These are phyloP conservation scores for Nicotiana paniculata DNA, from an alignment of 257 asterid genomes.

Conservation along the genomic window DNA sequence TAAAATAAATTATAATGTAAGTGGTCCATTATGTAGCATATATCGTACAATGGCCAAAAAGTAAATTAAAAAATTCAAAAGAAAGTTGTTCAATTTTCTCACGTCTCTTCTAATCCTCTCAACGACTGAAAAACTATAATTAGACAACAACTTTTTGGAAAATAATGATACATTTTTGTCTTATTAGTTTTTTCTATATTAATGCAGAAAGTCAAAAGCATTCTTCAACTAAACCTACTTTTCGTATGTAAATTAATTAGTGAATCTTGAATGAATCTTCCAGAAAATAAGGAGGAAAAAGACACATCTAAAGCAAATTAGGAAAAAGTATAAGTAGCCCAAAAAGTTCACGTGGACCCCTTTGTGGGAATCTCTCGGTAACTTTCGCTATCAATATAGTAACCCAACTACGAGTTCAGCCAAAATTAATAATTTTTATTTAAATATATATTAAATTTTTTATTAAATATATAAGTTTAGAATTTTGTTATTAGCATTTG, in stretches of 20 bases:
- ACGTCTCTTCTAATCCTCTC: no score
- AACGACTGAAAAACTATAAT: no score
- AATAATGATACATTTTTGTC: background rate
- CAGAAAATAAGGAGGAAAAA: background rate
- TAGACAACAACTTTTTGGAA: background rate
- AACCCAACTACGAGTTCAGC: no score
- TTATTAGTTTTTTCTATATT: background rate
- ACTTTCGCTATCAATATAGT: background rate
- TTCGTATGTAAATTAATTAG: background rate
- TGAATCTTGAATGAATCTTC: conserved; percentile 2
- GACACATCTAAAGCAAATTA: background rate
- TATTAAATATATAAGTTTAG: no score
- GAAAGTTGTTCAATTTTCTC: no score
- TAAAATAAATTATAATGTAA: no score
- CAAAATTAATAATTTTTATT: no score
- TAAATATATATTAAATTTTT: no score
- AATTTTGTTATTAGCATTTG: background rate
- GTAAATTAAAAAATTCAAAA: no score
- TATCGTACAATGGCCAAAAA: no score
- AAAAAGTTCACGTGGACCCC: background rate
- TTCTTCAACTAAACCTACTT: background rate
- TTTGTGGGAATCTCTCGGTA: background rate
- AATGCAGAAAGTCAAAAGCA: background rate
- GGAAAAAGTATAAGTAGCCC: background rate
- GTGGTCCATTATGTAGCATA: no score